Conservation (phyloP, 2,329 filamentous ascomycete genomes). For the Penicillium fuscoglaucum region DNA sequence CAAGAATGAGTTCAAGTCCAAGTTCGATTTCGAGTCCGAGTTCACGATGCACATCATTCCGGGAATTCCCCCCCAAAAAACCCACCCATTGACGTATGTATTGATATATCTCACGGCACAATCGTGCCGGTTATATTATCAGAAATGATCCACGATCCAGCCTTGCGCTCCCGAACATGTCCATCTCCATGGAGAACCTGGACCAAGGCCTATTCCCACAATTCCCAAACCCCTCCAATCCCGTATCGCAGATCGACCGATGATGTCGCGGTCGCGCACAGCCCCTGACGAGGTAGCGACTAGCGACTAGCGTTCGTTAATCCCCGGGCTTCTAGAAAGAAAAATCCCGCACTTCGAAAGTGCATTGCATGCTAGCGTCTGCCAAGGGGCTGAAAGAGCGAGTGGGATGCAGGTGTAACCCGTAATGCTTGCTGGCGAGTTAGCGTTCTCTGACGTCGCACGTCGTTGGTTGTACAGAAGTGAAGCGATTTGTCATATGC, state of each 20-base stretch:
- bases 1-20: neutral
- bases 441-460: slow-evolving; percentile 4
- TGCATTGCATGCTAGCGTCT: neutral
- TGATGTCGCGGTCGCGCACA: slow-evolving; percentile 15
- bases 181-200: neutral
- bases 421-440: neutral
- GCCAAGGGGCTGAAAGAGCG: slow-evolving; percentile 9
- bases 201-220: neutral
- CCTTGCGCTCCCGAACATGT: slow-evolving; percentile 1
- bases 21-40: neutral
- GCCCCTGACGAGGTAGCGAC: slow-evolving; percentile 8
- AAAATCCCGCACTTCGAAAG: slow-evolving; percentile 22
- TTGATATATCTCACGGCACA: slow-evolving; percentile 1
- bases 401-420: neutral
- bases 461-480: neutral
- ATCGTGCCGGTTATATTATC: slow-evolving; percentile 4
- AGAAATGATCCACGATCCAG: slow-evolving; percentile 4
- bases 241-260: slow-evolving; percentile 9
- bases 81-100: neutral
- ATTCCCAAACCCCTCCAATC: slow-evolving; percentile 1
- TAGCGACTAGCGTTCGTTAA: slow-evolving; percentile 7
- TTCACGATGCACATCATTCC: neutral
- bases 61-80: neutral
- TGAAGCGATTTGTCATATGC: slow-evolving; percentile 4
- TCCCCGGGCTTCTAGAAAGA: slow-evolving; percentile 19